Conservation (phyloP, 2,329 filamentous ascomycete species). For the Xylaria sp. region DNA sequence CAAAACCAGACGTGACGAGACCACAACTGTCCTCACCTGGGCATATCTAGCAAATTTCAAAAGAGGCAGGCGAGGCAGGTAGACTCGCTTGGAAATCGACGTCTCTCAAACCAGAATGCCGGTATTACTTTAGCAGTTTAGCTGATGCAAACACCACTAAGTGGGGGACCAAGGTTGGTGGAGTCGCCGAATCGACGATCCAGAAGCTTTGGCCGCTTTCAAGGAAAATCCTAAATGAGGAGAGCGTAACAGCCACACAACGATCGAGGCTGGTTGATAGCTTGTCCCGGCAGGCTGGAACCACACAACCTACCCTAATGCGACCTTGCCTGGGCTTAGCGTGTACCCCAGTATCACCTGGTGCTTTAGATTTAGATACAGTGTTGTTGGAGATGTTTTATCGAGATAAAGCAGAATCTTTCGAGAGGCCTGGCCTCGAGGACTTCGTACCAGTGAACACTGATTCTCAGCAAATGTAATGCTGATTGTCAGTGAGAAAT, state of each 20-base stretch:
- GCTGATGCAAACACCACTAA: slow-evolving; percentile 16
- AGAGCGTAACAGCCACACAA: slow-evolving; percentile 36
- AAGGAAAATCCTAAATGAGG: background rate
- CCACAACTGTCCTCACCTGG: background rate
- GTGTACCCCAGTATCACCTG: slow-evolving; percentile 3
- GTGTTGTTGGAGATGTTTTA: background rate
- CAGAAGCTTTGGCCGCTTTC: slow-evolving; percentile 37
- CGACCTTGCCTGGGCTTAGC: slow-evolving; percentile 32
- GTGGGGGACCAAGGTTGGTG: slow-evolving; percentile 18
- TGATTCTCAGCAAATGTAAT: background rate
- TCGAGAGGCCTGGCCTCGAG: background rate
- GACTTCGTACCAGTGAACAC: background rate
- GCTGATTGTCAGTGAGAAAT: background rate
- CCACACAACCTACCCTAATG: slow-evolving; percentile 44
- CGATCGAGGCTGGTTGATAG: slow-evolving; percentile 37
- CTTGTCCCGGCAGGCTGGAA: slow-evolving; percentile 40
- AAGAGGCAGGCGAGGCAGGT: too few relatives aligned
- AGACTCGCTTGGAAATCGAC: background rate
- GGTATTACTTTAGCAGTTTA: slow-evolving; percentile 22
- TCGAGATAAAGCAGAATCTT: background rate
- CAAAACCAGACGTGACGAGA: background rate
- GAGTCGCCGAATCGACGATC: slow-evolving; percentile 42
- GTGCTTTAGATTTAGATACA: background rate
- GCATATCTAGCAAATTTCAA: too few relatives aligned
- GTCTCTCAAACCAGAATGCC: slow-evolving; percentile 14